phyloP scores from a whole-genome alignment of 1,139 yeast species.

The Kodamaea plutei region DNA sequence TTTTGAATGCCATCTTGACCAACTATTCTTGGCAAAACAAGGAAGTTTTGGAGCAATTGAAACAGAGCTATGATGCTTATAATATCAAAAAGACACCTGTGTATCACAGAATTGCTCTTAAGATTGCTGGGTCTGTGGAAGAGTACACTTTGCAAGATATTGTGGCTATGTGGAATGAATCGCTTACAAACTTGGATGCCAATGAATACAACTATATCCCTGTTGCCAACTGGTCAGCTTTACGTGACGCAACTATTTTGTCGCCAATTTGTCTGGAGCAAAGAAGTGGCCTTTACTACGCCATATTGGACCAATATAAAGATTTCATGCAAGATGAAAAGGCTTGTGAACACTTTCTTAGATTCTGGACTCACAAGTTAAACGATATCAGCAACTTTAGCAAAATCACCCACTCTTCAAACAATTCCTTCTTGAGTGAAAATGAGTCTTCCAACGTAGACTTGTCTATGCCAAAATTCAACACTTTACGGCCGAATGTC shows the following conservation, averaged over 20 bases:
- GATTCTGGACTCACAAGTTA: conserved; percentile 28
- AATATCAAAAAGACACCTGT: conserved; percentile 63
- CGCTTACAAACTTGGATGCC: conserved; percentile 50
- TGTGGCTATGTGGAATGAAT: conserved; percentile 56
- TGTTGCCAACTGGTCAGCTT: conserved; percentile 84
- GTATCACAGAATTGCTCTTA: conserved; percentile 70
- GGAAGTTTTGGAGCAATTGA: conserved; percentile 58
- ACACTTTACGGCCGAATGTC: conserved; percentile 26
- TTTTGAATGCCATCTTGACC: conserved; percentile 73
- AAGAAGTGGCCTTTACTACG: conserved; percentile 55
- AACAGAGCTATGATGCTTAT: conserved; percentile 57
- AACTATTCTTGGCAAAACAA: conserved; percentile 69
- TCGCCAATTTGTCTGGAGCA: conserved; percentile 32
- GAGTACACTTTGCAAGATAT: conserved; percentile 55
- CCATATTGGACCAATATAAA: conserved; percentile 50
- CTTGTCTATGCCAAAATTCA: conserved; percentile 25
- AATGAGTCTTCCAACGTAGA: conserved; percentile 12
- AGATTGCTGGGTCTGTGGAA: conserved; percentile 62
- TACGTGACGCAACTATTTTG: conserved; percentile 71
- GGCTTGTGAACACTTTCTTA: conserved; percentile 17
- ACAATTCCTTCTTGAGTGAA: conserved; percentile 13
- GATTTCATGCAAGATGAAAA: conserved; percentile 39
- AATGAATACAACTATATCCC: conserved; percentile 61
- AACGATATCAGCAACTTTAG: too few species aligned
- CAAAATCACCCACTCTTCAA: too few species aligned